A percentile compares a stretch with the other conserved stretches of the same genome.
Evolutionary conservation across 2,329 filamentous ascomycete genomes (phyloP).

Genomic region (Blumeria graminis): DNA sequence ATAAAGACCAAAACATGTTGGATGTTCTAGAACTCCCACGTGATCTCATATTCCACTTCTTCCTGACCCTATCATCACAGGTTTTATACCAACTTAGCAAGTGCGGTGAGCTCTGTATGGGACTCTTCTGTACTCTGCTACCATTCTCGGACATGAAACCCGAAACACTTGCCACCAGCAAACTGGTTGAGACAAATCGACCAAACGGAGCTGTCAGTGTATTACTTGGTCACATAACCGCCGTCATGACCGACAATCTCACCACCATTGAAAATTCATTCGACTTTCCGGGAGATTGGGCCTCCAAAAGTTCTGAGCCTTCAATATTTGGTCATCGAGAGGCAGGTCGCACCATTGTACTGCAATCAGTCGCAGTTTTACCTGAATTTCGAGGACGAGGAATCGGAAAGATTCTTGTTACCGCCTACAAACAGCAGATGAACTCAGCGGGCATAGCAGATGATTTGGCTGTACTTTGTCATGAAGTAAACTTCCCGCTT

Average conservation of each 20-base stretch:
- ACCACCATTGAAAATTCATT: constrained; percentile 55
- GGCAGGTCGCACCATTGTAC: constrained; percentile 45
- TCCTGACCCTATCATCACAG: constrained; percentile 19
- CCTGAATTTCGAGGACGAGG: constrained; percentile 52
- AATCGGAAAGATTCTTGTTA: constrained; percentile 49
- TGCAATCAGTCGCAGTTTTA: constrained; percentile 64
- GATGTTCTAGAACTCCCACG: neutral
- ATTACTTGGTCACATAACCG: constrained; percentile 55
- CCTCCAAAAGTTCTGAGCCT: constrained; percentile 20
- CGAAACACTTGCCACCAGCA: constrained; percentile 28
- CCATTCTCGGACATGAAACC: constrained; percentile 24
- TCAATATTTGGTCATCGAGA: constrained; percentile 44
- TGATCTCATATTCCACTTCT: neutral
- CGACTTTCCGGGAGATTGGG: constrained; percentile 46
- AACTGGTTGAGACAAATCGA: constrained; percentile 34
- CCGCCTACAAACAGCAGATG: constrained; percentile 55
- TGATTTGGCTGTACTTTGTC: constrained; percentile 51
- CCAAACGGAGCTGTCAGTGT: constrained; percentile 29
- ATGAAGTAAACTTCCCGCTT: constrained; percentile 26
- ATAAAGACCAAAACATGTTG: too few relatives aligned
- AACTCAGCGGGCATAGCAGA: constrained; percentile 44
- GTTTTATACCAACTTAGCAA: constrained; percentile 51
- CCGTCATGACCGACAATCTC: constrained; percentile 39
- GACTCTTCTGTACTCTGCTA: constrained; percentile 47
- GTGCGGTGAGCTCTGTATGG: constrained; percentile 56